phyloP scores from a whole-genome alignment of 2,329 filamentous ascomycete species.

The Phyllosticta capitalensis region DNA sequence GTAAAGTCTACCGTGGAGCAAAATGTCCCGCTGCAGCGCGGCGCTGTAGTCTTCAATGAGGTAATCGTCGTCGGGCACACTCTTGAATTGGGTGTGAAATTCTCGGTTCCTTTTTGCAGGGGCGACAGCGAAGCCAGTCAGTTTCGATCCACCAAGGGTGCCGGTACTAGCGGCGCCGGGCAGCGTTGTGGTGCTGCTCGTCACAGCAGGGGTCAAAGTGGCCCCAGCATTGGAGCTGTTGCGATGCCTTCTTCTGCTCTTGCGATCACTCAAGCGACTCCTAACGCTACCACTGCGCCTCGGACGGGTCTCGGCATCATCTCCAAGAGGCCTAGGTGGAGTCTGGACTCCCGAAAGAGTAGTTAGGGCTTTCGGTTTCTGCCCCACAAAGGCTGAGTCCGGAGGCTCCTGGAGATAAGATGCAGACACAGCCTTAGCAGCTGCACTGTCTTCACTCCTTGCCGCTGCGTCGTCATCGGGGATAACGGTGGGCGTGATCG shows the following conservation, averaged over 20 bases:
- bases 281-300: constrained; percentile 44
- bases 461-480: constrained; percentile 42
- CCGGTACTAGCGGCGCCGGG: constrained; percentile 47
- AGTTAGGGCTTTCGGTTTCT: constrained; percentile 32
- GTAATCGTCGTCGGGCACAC: constrained; percentile 95
- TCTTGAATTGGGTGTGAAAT: constrained; percentile 89
- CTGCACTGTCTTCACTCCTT: constrained; percentile 50
- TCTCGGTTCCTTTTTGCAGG: constrained; percentile 94
- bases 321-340: constrained; percentile 56
- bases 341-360: constrained; percentile 26
- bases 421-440: constrained; percentile 50
- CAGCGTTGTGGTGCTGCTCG: constrained; percentile 60
- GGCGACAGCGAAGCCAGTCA: constrained; percentile 92
- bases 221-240: constrained; percentile 65
- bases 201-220: constrained; percentile 63
- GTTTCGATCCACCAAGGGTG: constrained; percentile 54
- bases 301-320: constrained; percentile 45
- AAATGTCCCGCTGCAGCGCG: constrained; percentile 87
- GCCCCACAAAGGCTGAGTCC: constrained; percentile 19
- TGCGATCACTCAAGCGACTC: constrained; percentile 42
- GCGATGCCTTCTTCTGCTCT: constrained; percentile 56
- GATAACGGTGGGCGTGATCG: constrained; percentile 22
- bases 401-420: constrained; percentile 42
- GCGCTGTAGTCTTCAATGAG: constrained; percentile 98
- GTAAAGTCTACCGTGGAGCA: constrained; percentile 87